Evolutionary conservation across 208 protist species (phyloP).

Genomic region (Trypanosoma theileri): DNA sequence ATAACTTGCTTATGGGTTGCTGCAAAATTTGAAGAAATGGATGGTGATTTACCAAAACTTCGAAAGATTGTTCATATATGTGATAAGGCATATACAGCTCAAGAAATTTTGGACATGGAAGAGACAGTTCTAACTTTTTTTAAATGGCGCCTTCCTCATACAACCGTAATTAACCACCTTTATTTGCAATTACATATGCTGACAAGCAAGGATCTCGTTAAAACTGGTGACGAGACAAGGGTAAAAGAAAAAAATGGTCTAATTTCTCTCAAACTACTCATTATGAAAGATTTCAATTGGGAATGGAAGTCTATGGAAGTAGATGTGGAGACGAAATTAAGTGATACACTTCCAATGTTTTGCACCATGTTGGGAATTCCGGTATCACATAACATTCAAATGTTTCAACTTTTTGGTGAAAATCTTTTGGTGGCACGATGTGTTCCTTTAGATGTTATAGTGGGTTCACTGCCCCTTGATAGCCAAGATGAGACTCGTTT

Average conservation of each 20-base stretch:
- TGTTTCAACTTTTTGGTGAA: conserved; percentile 74
- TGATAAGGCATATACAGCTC: conserved; percentile 60
- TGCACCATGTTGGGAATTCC: conserved; percentile 48
- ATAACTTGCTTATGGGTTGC: conserved; percentile 78
- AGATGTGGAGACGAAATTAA: conserved; percentile 31
- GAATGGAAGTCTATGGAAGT: conserved; percentile 40
- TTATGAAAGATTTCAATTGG: conserved; percentile 32
- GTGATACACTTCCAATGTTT: conserved; percentile 44
- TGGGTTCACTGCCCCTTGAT: conserved; percentile 52
- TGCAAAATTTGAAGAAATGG: conserved; percentile 87
- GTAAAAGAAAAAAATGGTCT: conserved; percentile 2
- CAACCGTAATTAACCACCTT: conserved; percentile 78
- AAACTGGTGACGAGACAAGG: conserved; percentile 13
- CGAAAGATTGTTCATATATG: conserved; percentile 77
- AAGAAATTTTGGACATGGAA: conserved; percentile 74
- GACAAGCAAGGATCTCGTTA: conserved; percentile 46
- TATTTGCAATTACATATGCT: conserved; percentile 81
- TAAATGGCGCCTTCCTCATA: conserved; percentile 83
- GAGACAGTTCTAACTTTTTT: conserved; percentile 72
- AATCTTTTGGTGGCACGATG: conserved; percentile 57
- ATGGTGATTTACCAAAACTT: conserved; percentile 57
- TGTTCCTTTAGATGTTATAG: conserved; percentile 27
- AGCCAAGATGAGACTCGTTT: conserved; percentile 40
- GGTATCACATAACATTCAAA: conserved; percentile 40
- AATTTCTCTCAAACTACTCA: conserved; percentile 42